Conservation (phyloP, 2,329 filamentous ascomycete species). For the Pseudogymnoascus sp. region DNA sequence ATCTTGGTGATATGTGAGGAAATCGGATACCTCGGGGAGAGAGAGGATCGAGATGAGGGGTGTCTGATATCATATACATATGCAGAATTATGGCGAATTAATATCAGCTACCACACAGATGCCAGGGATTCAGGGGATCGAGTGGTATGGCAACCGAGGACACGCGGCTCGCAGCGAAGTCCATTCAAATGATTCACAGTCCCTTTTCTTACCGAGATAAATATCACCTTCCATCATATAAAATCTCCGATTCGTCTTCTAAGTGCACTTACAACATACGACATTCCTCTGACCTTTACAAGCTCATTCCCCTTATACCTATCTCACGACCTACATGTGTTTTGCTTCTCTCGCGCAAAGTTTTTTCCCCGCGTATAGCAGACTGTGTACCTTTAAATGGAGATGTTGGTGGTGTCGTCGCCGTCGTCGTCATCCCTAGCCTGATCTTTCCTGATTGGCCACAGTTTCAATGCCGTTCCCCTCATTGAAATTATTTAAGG, state of each 20-base stretch:
- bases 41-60: neutral
- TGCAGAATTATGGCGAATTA: neutral
- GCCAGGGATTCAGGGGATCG: neutral
- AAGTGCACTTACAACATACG: neutral
- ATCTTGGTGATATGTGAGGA: slow-evolving; percentile 20
- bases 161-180: neutral
- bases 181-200: neutral
- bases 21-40: neutral
- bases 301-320: neutral
- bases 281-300: neutral
- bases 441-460: neutral
- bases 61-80: neutral
- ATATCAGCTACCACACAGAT: neutral
- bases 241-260: neutral
- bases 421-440: neutral
- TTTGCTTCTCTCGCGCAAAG: neutral
- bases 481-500: neutral
- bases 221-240: neutral
- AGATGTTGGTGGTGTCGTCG: neutral
- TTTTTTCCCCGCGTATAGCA: neutral
- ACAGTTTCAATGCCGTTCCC: neutral
- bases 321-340: neutral
- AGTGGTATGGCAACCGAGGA: neutral
- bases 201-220: neutral
- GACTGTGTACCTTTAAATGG: neutral